Evolutionary conservation across 441 rosid genomes (phyloP).

Genomic region (Francoa sonchifolia): DNA sequence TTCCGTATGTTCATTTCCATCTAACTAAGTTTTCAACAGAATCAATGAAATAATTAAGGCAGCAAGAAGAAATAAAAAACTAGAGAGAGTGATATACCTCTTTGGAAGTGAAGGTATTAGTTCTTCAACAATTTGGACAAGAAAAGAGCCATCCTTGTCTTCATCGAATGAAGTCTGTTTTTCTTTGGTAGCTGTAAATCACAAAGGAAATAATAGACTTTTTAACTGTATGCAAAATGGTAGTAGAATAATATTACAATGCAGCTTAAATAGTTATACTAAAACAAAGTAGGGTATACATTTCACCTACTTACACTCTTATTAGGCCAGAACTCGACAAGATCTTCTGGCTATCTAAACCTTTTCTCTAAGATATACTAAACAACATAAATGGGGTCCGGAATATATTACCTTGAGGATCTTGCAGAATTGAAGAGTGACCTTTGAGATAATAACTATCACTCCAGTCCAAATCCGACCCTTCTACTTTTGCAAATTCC

Average conservation of each 20-base stretch:
- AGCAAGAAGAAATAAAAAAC: background rate
- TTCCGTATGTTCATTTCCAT: background rate
- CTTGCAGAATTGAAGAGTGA: slow-evolving; percentile 22
- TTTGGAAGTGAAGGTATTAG: slow-evolving; percentile 35
- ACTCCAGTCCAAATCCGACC: slow-evolving; percentile 23
- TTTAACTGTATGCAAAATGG: background rate
- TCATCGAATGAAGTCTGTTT: slow-evolving; percentile 8
- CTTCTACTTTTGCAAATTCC: slow-evolving; percentile 36
- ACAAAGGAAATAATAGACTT: slow-evolving; percentile 5
- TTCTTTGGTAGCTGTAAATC: slow-evolving; percentile 17
- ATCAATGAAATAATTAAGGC: background rate
- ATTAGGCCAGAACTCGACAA: background rate
- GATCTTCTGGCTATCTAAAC: background rate
- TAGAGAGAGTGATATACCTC: slow-evolving; percentile 27
- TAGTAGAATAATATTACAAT: background rate
- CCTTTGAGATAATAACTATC: slow-evolving; percentile 40
- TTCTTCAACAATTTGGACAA: slow-evolving; percentile 28
- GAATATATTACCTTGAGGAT: slow-evolving; percentile 25
- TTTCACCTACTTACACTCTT: background rate
- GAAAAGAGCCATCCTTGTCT: slow-evolving; percentile 16
- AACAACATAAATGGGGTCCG: background rate
- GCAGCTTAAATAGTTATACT: too few species aligned
- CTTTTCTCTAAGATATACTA: background rate
- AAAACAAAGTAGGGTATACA: background rate
- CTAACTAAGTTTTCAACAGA: background rate